These are phyloP conservation scores for Mortierella sp. DNA, from an alignment of 371 early-diverging fungal genomes.

Conservation along the genomic window DNA sequence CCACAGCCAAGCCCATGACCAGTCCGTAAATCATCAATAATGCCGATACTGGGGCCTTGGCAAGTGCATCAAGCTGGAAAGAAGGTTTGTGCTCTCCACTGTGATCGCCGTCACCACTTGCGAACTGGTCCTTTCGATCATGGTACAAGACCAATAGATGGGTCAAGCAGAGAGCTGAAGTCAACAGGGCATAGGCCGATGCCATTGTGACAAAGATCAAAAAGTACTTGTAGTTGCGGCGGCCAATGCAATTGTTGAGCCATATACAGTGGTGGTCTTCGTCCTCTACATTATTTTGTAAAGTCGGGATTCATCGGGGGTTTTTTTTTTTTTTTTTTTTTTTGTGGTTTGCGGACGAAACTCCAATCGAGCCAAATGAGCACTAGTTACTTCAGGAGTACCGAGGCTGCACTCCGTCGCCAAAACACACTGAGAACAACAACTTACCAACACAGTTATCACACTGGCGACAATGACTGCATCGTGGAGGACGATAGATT, in stretches of 20 bases:
- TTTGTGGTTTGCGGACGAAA: neutral
- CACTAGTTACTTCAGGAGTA: neutral
- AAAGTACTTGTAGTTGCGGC: constrained; percentile 89
- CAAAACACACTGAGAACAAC: neutral
- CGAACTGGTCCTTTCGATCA: constrained; percentile 32
- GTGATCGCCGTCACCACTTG: too few species aligned
- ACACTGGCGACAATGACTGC: constrained; percentile 89
- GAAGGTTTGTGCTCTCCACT: constrained; percentile 11
- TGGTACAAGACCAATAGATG: constrained; percentile 64
- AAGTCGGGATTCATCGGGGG: constrained; percentile 17
- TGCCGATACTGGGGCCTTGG: constrained; percentile 56
- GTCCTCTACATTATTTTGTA: constrained; percentile 57
- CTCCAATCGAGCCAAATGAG: neutral
- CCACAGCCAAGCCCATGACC: constrained; percentile 71
- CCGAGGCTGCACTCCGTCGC: too few species aligned
- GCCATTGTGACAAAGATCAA: constrained; percentile 75
- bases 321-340: neutral
- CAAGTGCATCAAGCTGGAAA: constrained; percentile 22
- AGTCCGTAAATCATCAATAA: constrained; percentile 76
- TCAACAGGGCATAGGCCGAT: constrained; percentile 68
- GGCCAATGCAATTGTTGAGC: constrained; percentile 94
- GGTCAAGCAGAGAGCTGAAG: constrained; percentile 61
- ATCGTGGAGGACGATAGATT: constrained; percentile 89
- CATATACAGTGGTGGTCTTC: constrained; percentile 96
- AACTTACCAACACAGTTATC: constrained; percentile 88